A percentile compares a stretch with the other conserved stretches of the same genome.
Evolutionary conservation across 1,284 basidiomycete genomes (phyloP).

Genomic region (Cronartium quercuum): DNA sequence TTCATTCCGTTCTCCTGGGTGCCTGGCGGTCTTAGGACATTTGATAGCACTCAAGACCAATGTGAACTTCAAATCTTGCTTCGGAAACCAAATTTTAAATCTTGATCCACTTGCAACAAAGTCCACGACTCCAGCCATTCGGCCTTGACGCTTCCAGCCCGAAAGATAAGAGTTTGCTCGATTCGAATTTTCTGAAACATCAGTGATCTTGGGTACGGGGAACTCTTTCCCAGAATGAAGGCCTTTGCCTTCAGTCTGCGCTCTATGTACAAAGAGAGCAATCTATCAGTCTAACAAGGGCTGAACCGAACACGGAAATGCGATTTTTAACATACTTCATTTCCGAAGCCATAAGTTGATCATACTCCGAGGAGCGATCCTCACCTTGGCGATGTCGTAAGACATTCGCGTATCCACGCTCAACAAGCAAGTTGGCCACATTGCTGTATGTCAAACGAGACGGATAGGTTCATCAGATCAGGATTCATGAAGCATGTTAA

Average conservation of each 20-base stretch:
- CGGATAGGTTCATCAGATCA: not conserved
- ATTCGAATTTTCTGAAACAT: conserved; percentile 79
- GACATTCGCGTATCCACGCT: conserved; percentile 82
- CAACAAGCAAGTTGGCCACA: conserved; percentile 82
- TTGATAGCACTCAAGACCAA: conserved; percentile 49
- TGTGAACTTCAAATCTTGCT: conserved; percentile 49
- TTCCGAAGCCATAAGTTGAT: conserved; percentile 90
- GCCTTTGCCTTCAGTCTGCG: conserved; percentile 70
- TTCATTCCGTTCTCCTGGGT: conserved; percentile 76
- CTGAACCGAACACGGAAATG: not conserved
- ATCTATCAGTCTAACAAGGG: conserved; percentile 19
- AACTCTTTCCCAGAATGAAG: conserved; percentile 89
- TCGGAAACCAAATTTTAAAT: conserved; percentile 85
- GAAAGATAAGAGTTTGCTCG: conserved; percentile 70
- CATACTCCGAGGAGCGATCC: conserved; percentile 85
- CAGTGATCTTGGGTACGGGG: conserved; percentile 61
- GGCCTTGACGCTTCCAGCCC: conserved; percentile 81
- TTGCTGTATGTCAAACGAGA: conserved; percentile 58
- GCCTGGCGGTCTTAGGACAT: conserved; percentile 53
- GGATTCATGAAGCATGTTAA: not conserved
- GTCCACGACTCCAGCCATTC: conserved; percentile 77
- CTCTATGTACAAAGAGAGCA: conserved; percentile 47
- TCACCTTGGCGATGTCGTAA: conserved; percentile 87
- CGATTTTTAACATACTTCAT: conserved; percentile 59
- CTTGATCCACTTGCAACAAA: conserved; percentile 88